Evolutionary conservation across 164 flowering plant species (phyloP).

Genomic region (Liriodendron chinense): DNA sequence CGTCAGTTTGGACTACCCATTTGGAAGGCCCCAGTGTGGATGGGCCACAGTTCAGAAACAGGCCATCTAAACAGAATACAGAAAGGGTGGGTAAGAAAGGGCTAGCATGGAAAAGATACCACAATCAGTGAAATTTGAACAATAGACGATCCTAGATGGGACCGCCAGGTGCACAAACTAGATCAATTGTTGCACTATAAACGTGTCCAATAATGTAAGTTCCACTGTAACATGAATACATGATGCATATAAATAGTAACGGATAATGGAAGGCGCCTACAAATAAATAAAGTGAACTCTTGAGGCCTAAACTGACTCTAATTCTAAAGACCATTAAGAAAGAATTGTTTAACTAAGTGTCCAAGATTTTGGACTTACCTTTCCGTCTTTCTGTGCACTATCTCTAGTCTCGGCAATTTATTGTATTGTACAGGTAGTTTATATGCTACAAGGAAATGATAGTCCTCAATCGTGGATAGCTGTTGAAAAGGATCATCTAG

Average conservation of each 20-base stretch:
- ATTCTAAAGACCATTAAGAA: too few species aligned
- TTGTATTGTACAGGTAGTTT: constrained; percentile 45
- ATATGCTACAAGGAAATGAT: constrained; percentile 80
- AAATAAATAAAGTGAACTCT: too few species aligned
- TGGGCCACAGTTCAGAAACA: background rate
- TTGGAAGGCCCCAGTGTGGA: background rate
- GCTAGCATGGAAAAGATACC: background rate
- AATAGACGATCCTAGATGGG: too few species aligned
- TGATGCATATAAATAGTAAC: constrained; percentile 16
- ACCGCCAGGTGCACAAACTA: too few species aligned
- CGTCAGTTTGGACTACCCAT: background rate
- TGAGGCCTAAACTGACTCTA: too few species aligned
- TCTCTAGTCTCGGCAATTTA: constrained; percentile 55
- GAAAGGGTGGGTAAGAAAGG: background rate
- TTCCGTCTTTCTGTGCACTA: constrained; percentile 50
- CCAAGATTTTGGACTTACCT: constrained; percentile 28
- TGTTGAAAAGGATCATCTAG: constrained; percentile 60
- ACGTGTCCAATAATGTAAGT: too few species aligned
- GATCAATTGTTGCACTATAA: too few species aligned
- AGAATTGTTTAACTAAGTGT: too few species aligned
- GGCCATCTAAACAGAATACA: background rate
- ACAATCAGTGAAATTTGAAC: too few species aligned
- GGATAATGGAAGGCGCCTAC: background rate
- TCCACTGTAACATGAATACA: too few species aligned
- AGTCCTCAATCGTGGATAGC: constrained; percentile 63